These are phyloP conservation scores for Chimonanthus salicifolius DNA, from an alignment of 164 flowering plant genomes.

Conservation along the genomic window DNA sequence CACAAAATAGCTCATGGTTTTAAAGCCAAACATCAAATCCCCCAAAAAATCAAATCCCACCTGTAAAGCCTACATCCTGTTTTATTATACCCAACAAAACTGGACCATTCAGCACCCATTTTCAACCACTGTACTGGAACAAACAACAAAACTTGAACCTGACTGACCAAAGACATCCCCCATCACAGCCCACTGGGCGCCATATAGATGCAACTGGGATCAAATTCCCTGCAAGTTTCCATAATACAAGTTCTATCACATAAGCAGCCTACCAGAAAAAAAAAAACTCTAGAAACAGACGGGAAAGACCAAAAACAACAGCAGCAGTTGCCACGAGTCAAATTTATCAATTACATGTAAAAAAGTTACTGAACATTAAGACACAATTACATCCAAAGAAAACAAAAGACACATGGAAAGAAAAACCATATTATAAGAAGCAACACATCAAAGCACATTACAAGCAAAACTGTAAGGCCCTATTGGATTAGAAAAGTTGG, in stretches of 20 bases:
- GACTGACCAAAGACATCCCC: conserved; percentile 4
- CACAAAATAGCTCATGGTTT: neutral
- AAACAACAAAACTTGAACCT: neutral
- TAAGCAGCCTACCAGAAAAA: neutral
- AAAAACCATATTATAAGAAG: too few species aligned
- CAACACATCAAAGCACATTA: too few species aligned
- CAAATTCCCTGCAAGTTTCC: neutral
- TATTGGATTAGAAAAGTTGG: too few species aligned
- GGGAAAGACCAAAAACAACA: too few species aligned
- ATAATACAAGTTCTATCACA: neutral
- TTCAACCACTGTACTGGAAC: conserved; percentile 9
- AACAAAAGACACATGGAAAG: too few species aligned
- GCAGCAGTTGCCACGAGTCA: too few species aligned
- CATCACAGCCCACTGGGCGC: neutral
- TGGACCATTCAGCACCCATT: conserved; percentile 10
- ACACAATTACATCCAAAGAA: too few species aligned
- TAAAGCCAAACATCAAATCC: neutral
- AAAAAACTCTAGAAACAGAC: too few species aligned
- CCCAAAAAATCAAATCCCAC: neutral
- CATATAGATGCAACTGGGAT: neutral
- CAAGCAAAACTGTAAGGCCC: too few species aligned
- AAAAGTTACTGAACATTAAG: too few species aligned
- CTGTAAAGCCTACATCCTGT: neutral
- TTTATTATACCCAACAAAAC: conserved; percentile 7
- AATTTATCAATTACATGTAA: too few species aligned